phyloP scores from a whole-genome alignment of 225 moss, liverwort and hornwort genomes.

The Thuidium tamariscinum region DNA sequence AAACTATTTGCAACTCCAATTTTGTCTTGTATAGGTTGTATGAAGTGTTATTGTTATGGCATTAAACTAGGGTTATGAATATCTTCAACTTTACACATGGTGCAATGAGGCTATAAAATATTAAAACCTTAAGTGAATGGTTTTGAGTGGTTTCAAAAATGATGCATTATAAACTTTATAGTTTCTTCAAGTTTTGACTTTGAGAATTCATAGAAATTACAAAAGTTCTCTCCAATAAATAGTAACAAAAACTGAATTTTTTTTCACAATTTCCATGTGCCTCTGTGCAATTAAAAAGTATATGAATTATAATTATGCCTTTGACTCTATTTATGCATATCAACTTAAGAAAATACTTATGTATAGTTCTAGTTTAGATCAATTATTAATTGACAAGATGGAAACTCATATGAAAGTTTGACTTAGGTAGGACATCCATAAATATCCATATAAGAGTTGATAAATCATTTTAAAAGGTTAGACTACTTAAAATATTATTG shows the following conservation, averaged over 20 bases:
- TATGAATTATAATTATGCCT: not conserved
- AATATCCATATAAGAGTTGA: rapidly evolving
- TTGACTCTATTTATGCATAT: not conserved
- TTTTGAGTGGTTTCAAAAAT: not conserved
- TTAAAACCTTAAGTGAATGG: not conserved
- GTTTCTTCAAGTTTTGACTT: not conserved
- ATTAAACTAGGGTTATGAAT: not conserved
- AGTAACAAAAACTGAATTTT: not conserved
- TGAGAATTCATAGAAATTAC: not conserved
- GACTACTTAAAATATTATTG: not conserved
- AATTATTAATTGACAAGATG: too few relatives aligned
- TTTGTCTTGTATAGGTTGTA: not conserved
- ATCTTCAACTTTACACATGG: not conserved
- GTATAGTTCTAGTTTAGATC: not conserved
- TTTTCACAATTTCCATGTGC: not conserved
- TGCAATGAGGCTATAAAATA: not conserved
- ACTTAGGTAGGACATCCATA: rapidly evolving
- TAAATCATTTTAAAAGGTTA: not conserved
- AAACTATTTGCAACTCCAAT: not conserved
- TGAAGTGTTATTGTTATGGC: not conserved
- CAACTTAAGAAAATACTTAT: not conserved
- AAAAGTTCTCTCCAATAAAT: not conserved
- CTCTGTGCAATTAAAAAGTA: too few relatives aligned
- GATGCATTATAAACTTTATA: rapidly evolving
- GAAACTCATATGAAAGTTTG: not conserved